A percentile compares a stretch with the other conserved stretches of the same genome.
These are phyloP conservation scores for Smithsoniella earleae DNA, from an alignment of 163 green algal species.

Conservation along the genomic window DNA sequence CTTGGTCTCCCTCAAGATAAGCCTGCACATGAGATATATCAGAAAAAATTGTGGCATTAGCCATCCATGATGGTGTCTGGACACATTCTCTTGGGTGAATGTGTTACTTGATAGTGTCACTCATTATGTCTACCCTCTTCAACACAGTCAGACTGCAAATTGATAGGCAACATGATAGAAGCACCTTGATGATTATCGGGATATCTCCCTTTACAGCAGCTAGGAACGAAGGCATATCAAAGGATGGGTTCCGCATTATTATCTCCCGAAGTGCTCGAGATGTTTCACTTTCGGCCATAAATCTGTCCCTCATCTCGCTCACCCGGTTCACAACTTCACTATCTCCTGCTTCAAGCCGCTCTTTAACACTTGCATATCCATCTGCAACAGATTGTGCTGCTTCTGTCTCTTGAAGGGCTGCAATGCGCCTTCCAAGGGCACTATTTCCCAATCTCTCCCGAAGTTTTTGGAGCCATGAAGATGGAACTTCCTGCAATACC, in stretches of 20 bases:
- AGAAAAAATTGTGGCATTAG: background rate
- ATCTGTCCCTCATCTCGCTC: conserved; percentile 64
- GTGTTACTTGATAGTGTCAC: too few relatives aligned
- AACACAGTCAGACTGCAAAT: too few relatives aligned
- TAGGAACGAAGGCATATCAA: conserved; percentile 80
- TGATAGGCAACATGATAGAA: too few relatives aligned
- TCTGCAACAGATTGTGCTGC: conserved; percentile 1
- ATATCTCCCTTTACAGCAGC: conserved; percentile 50
- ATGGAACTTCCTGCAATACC: conserved; percentile 24
- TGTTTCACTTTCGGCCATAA: conserved; percentile 75
- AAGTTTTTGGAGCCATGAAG: conserved; percentile 10
- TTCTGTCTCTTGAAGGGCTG: background rate
- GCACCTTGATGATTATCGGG: conserved; percentile 48
- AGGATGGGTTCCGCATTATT: conserved; percentile 62
- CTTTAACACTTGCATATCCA: background rate
- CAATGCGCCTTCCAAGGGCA: conserved; percentile 10
- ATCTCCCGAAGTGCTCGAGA: conserved; percentile 72
- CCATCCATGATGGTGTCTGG: too few relatives aligned
- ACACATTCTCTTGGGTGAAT: too few relatives aligned
- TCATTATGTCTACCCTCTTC: too few relatives aligned
- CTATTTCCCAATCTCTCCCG: conserved; percentile 1
- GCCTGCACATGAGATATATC: conserved; percentile 38
- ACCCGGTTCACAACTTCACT: conserved; percentile 10
- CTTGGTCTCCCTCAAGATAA: conserved; percentile 70
- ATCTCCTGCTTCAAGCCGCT: conserved; percentile 12